A percentile compares a stretch with the other conserved stretches of the same genome.
These are phyloP conservation scores for Ceratobasidium sp. DNA, from an alignment of 1,284 basidiomycete species.

Conservation along the genomic window DNA sequence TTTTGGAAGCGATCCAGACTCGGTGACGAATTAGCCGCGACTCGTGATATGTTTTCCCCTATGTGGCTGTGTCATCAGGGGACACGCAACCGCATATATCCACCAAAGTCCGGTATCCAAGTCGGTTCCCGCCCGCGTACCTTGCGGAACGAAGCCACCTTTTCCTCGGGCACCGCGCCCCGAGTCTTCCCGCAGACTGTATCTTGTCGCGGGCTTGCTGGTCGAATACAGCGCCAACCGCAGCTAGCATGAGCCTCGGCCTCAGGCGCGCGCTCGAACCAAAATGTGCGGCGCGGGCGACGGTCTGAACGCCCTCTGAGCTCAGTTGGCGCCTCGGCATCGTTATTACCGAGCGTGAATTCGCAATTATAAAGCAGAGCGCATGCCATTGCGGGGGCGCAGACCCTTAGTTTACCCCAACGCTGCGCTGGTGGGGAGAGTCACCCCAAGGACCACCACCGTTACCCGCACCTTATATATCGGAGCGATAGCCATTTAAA, in stretches of 20 bases:
- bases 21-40: slow-evolving; percentile 4
- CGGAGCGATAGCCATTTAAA: slow-evolving; percentile 14
- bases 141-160: not conserved
- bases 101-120: not conserved
- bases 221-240: slow-evolving; percentile 1
- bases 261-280: slow-evolving; percentile 1
- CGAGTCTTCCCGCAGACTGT: slow-evolving; percentile 2
- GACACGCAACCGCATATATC: not conserved
- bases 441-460: slow-evolving; percentile 21
- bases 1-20: slow-evolving; percentile 1
- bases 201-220: not conserved
- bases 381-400: too few species aligned
- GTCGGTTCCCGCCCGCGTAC: not conserved
- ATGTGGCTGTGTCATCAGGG: slow-evolving; percentile 29
- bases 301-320: not conserved
- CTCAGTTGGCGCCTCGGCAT: slow-evolving; percentile 33
- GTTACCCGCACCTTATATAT: not conserved
- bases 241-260: slow-evolving; percentile 12
- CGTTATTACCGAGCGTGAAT: slow-evolving; percentile 14
- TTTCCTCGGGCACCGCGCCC: not conserved
- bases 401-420: slow-evolving; percentile 41
- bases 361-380: slow-evolving; percentile 17
- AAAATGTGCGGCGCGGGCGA: not conserved
- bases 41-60: slow-evolving; percentile 25
- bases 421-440: slow-evolving; percentile 18